Evolutionary conservation across 768 basidiomycete genomes (phyloP), one percentile per base, ranked within the genome.

Genomic region (Pleurotus salmoneostramineus): DNA sequence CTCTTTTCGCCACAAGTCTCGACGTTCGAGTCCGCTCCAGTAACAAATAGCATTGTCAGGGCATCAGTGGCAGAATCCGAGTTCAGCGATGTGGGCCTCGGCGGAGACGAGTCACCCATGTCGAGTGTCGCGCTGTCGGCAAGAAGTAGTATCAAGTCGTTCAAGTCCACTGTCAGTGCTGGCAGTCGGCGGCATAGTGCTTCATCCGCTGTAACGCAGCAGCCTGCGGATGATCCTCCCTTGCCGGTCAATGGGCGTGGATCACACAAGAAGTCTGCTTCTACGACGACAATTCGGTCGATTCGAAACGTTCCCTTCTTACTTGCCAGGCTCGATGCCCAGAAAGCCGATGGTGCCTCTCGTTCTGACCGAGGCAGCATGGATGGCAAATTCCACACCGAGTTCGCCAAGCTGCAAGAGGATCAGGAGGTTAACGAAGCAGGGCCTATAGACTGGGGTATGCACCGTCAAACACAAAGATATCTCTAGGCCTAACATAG

Each of bases 391-490:
- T 71, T 93, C 42, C 90, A 89, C 62, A 86, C 90, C 65, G 89
- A 90, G 61, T 92, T 93, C 62, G 77, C 81, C 51, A 81, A 85
- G 37, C 75, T 85, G 43, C 89, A 88, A 47, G 80, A 76, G 51
- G 79, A 86, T 64, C 77, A 75, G 40, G 76, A 79, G 61, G 68
- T 72, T 15, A 70, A 69, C 65, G 75, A 71, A 31, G 77, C 77
- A 54, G 74, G 67, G 36, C 68, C 70, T 50, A 88, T 92, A 64
- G 89, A 93, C 65, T 93, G 91, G 92, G 86, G 91, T 91, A 65
- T 58, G 80, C 44, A 40, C 27, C 58, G 34, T 3, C 32, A 8
- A 6, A 56, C 45, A 54, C n/a, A 47, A 27, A 31, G 43, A 45
- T 54, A 34, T 35, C n/a, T 33, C 48, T 58, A 54, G 35, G 48